A percentile compares a stretch with the other conserved stretches of the same genome.
These are phyloP conservation scores for Colletotrichum sidae DNA, from an alignment of 2,329 filamentous ascomycete genomes.

Conservation along the genomic window DNA sequence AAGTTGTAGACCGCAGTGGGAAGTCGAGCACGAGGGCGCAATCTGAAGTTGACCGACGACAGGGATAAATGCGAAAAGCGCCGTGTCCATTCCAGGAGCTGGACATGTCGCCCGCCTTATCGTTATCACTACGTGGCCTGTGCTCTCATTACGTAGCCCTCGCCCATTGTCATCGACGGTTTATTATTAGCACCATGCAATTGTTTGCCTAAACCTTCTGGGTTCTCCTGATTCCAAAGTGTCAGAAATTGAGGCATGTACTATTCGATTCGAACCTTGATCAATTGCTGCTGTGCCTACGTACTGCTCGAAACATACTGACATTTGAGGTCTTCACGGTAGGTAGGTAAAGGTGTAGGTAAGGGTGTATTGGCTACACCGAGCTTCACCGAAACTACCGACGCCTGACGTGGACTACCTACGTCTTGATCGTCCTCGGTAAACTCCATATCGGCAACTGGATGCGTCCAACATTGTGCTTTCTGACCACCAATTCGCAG, in stretches of 20 bases:
- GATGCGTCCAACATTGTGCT: not conserved
- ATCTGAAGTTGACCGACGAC: not conserved
- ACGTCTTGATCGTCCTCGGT: conserved; percentile 4
- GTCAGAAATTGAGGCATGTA: not conserved
- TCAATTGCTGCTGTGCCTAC: no score
- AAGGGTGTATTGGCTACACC: not conserved
- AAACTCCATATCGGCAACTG: not conserved
- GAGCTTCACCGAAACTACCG: not conserved
- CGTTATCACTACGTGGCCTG: conserved; percentile 29
- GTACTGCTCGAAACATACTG: no score
- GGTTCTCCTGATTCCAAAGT: not conserved
- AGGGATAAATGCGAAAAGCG: conserved; percentile 18
- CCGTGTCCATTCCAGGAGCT: conserved; percentile 24
- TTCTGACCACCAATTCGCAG: conserved; percentile 16
- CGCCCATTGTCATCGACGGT: conserved; percentile 3
- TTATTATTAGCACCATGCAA: conserved; percentile 1
- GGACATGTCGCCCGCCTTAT: conserved; percentile 29
- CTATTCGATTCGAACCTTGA: no score
- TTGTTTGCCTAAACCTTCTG: conserved; percentile 4
- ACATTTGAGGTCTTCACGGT: no score
- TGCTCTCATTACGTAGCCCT: conserved; percentile 17
- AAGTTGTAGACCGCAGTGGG: not conserved
- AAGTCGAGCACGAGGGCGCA: conserved; percentile 11
- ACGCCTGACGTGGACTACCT: not conserved
- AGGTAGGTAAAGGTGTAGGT: not conserved